Conservation (phyloP, 768 basidiomycete genomes). For the Amanita thiersii region DNA sequence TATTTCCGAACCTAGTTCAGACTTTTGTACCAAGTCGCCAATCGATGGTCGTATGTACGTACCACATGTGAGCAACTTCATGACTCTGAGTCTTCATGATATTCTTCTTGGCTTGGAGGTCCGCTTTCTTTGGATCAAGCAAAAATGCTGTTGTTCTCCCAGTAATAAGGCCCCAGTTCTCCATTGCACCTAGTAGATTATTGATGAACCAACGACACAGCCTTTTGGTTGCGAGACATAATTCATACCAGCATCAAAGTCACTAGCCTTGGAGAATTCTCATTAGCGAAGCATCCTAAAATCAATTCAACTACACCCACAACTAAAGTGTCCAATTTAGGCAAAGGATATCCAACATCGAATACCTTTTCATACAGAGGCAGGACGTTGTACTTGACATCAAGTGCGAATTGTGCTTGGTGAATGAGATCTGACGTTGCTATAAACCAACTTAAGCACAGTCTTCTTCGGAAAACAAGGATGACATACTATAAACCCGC, state of each 20-base stretch:
- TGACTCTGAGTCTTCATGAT: constrained; percentile 76
- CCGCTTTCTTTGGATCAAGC: constrained; percentile 67
- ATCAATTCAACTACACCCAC: constrained; percentile 29
- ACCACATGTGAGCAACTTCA: constrained; percentile 84
- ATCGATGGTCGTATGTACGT: constrained; percentile 11
- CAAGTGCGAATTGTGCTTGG: constrained; percentile 81
- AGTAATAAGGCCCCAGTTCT: constrained; percentile 92
- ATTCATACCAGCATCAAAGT: constrained; percentile 73
- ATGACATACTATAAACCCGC: constrained; percentile 66
- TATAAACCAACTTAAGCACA: constrained; percentile 18
- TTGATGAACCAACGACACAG: constrained; percentile 5
- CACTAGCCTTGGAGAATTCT: constrained; percentile 42
- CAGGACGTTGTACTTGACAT: constrained; percentile 73
- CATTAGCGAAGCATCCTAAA: background rate
- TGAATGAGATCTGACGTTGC: constrained; percentile 77
- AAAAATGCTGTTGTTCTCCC: constrained; percentile 79
- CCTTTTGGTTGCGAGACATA: background rate
- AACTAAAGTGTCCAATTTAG: constrained; percentile 91
- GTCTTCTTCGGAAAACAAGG: background rate
- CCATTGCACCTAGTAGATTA: constrained; percentile 62
- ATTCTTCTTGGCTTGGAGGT: constrained; percentile 69
- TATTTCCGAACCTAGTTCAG: constrained; percentile 71
- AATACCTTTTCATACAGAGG: constrained; percentile 93
- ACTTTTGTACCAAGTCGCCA: background rate
- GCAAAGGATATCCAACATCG: constrained; percentile 86